Evolutionary conservation across 805 yeast species (phyloP), one percentile per base, ranked within the genome.

Genomic region (Yarrowia sp.): DNA sequence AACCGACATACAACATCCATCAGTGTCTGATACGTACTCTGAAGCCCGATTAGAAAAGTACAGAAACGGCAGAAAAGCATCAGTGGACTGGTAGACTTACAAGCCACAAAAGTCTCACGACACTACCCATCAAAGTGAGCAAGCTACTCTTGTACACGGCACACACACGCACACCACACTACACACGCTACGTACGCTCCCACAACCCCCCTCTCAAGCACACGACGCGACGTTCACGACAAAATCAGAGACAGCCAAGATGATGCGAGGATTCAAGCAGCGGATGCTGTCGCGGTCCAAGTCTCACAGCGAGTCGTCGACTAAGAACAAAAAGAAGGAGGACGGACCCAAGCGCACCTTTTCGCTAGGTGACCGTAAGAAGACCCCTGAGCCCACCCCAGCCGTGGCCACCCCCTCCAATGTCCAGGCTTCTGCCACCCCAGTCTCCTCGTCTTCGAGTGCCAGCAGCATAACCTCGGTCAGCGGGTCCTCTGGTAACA

Each of bases 251-350:
- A 26, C 48, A 11, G 8, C n/a, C 51, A 61, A 61, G 36, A 61
- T 61, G 64, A 71, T 71, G 73, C 71, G 69, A 66, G 73, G 73
- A 61, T 70, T 71, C 65, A 71, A 70, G 51, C 73, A 71, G 67
- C 72, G 72, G 33, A 70, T 71, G 67, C 70, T 69, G 54, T 68
- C 71, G 64, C 68, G 71, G 32, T 68, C 71, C 43, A 67, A 68
- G 62, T 67, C 66, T 54, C 61, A 67, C 52, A 67, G 67, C 65
- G 70, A 69, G 38, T 54, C 68, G 36, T 65, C 68, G 35, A 33
- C 54, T 21, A 66, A 65, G 35, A 44, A 62, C 36, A 66, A 65
- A 52, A 65, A 65, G 59, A 64, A 65, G 61, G 67, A 66, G 51
- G 63, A 58, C 21, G 51, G 51, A 4, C 51, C 63, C 30, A 58